Evolutionary conservation across 495 filamentous ascomycete species (phyloP), one percentile per base, ranked within the genome.

Genomic region (Daldinia bambusicola): DNA sequence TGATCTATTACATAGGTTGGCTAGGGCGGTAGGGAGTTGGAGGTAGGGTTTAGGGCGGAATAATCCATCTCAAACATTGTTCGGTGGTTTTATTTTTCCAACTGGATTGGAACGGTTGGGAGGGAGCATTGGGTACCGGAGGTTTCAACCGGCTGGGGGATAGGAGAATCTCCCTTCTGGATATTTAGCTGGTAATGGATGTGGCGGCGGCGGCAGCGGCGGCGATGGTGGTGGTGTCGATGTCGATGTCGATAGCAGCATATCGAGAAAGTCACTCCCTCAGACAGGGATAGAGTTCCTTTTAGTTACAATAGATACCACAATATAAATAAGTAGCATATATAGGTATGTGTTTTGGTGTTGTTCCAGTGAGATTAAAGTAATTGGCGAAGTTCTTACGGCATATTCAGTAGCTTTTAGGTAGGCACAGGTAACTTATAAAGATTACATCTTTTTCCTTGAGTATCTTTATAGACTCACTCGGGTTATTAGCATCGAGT

Each of bases 241-340:
- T 32, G 50, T 52, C 6, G 41, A 45, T 45, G 40, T 52, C 48
- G 48, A 30, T 30, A n/a, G 48, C 26, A 36, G 34, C 30, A 53
- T 53, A 53, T 53, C 50, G 30, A 53, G 50, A 14, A 53, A 13
- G 50, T 53, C 50, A 53, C 50, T 53, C 50, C 22, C 50, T 53
- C 50, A 12, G 26, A 22, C 30, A 31, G 31, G 7, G 50, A 13
- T 4, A 32, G 26, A 53, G 13, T 13, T n/a, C 12, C 30, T 53
- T 53, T 26, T 26, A 26, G 26, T 26, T 26, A 26, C 14, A 5
- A 14, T 53, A 53, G 50, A 32, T 53, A 53, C 50, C 26, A 32
- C 22, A 53, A 53, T 53, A 53, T 26, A 53, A 53, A 30, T 53
- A 53, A 7, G 50, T 53, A 53, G 26, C 26, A 31, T 32, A 32